Conservation (phyloP, 1,284 basidiomycete species). For the Sphagnurus paluster region DNA sequence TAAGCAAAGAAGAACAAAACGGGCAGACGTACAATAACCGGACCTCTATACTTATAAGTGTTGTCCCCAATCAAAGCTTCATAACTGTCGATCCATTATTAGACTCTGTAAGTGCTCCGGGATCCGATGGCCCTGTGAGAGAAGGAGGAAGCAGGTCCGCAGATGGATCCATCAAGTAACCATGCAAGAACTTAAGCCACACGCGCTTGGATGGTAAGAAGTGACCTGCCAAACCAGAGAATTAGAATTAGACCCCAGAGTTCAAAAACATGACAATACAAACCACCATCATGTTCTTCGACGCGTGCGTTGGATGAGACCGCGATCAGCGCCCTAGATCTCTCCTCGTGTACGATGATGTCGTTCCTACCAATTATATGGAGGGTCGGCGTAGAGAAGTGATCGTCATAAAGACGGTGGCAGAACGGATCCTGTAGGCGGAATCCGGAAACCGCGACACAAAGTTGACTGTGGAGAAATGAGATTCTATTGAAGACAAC, state of each 20-base stretch:
- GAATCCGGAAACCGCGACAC: conserved; percentile 71
- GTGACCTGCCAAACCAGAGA: conserved; percentile 58
- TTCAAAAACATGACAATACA: conserved; percentile 20
- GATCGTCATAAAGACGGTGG: conserved; percentile 53
- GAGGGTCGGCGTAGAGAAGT: conserved; percentile 72
- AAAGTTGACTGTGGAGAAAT: conserved; percentile 54
- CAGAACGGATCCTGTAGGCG: conserved; percentile 57
- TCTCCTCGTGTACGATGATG: conserved; percentile 75
- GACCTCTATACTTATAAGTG: too few relatives aligned
- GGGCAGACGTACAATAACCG: too few relatives aligned
- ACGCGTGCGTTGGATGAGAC: conserved; percentile 61
- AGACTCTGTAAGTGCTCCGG: conserved; percentile 24
- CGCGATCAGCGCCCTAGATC: conserved; percentile 60
- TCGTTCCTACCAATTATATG: conserved; percentile 83
- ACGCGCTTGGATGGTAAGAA: conserved; percentile 74
- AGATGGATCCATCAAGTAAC: conserved; percentile 37
- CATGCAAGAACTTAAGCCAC: conserved; percentile 70
- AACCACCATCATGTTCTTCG: conserved; percentile 77
- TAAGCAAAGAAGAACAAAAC: too few relatives aligned
- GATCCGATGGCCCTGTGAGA: conserved; percentile 18
- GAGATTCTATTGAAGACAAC: conserved; percentile 3
- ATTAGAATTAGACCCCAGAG: background rate
- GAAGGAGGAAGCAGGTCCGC: conserved; percentile 31
- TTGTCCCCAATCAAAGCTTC: conserved; percentile 31
- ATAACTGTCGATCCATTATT: conserved; percentile 18